These are phyloP conservation scores for Eucalyptus brandiana DNA, from an alignment of 345 rosid species.

Conservation along the genomic window DNA sequence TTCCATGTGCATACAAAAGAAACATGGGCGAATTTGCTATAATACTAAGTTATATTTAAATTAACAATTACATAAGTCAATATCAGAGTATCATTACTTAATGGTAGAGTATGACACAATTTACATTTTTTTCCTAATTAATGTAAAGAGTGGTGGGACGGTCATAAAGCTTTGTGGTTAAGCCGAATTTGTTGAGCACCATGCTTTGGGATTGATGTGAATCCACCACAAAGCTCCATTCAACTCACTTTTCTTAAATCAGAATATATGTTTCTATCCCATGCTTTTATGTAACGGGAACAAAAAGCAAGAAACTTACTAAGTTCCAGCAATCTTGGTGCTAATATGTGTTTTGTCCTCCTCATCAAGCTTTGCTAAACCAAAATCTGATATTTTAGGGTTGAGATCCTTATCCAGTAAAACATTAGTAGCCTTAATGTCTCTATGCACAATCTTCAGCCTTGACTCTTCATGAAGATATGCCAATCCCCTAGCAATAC, in stretches of 20 bases:
- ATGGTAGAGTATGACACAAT: neutral
- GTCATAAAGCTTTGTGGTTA: neutral
- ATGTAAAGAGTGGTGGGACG: neutral
- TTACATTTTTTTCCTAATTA: neutral
- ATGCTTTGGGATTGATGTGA: neutral
- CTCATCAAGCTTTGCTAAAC: conserved; percentile 20
- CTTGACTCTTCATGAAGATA: conserved; percentile 28
- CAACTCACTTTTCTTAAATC: neutral
- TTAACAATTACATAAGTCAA: neutral
- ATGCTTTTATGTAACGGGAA: neutral
- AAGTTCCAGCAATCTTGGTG: conserved; percentile 19
- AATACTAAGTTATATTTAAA: neutral
- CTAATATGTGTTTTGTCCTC: conserved; percentile 22
- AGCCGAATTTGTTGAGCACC: neutral
- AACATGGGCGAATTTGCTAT: neutral
- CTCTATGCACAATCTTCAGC: conserved; percentile 23
- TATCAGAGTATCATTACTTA: neutral
- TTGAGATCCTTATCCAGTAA: conserved; percentile 12
- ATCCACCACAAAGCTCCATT: neutral
- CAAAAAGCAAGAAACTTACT: neutral
- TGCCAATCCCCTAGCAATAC: conserved; percentile 18
- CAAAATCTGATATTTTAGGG: conserved; percentile 27
- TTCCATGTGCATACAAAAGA: neutral
- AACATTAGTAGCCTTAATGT: conserved; percentile 22
- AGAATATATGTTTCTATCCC: neutral